Conservation (phyloP, 2,329 filamentous ascomycete species). For the Exophiala phaeomuriformis region DNA sequence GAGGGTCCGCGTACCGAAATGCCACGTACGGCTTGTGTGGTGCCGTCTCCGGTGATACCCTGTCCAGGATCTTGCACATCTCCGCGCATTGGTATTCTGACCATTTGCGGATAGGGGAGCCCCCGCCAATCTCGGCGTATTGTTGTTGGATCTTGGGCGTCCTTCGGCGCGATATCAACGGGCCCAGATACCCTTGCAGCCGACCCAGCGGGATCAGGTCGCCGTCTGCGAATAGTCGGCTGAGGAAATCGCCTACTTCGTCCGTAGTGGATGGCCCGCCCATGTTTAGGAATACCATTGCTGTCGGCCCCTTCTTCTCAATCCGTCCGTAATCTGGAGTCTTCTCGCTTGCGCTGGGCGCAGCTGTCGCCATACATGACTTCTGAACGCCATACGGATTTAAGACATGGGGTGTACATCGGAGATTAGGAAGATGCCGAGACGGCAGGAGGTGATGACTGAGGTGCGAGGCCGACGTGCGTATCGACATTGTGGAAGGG, state of each 20-base stretch:
- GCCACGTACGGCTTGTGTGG: constrained; percentile 97
- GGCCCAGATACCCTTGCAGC: constrained; percentile 82
- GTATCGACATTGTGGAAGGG: constrained; percentile 16
- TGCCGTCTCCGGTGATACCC: constrained; percentile 82
- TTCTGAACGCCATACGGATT: constrained; percentile 18
- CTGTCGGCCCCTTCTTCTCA: constrained; percentile 71
- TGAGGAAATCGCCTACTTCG: constrained; percentile 85
- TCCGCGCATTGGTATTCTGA: constrained; percentile 87
- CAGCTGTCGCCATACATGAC: constrained; percentile 50
- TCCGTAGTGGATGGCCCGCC: constrained; percentile 81
- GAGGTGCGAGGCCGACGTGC: constrained; percentile 8
- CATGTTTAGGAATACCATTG: constrained; percentile 99
- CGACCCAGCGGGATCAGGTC: constrained; percentile 94
- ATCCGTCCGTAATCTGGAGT: constrained; percentile 60
- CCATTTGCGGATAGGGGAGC: constrained; percentile 98
- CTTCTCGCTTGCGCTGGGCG: constrained; percentile 54
- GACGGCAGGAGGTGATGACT: constrained; percentile 7
- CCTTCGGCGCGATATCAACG: constrained; percentile 73
- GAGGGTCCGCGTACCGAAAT: constrained; percentile 85
- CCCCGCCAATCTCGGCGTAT: constrained; percentile 89
- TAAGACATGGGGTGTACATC: constrained; percentile 2
- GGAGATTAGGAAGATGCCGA: neutral
- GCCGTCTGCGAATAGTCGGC: constrained; percentile 82
- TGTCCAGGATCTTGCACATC: constrained; percentile 96
- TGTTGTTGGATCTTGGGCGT: constrained; percentile 97